Conservation (phyloP, 2,329 filamentous ascomycete genomes). For the Albifimbria verrucaria region DNA sequence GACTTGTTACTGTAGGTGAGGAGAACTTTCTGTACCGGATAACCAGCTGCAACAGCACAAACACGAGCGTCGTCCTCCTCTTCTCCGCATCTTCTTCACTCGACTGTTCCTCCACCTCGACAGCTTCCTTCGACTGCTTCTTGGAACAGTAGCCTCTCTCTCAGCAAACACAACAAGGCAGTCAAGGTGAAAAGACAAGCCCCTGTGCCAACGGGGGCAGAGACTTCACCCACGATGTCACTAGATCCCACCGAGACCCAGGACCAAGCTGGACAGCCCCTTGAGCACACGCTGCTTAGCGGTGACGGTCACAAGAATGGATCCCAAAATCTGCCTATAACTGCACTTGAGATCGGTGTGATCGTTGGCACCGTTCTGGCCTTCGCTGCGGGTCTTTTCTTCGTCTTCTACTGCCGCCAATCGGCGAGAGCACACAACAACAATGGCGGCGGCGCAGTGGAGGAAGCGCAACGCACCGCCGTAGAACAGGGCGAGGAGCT, state of each 20-base stretch:
- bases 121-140: neutral
- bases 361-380: constrained; percentile 19
- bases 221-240: neutral
- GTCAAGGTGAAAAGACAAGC: neutral
- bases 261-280: neutral
- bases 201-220: too few species aligned
- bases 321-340: constrained; percentile 11
- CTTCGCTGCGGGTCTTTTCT: constrained; percentile 16
- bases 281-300: neutral
- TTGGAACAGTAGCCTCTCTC: neutral
- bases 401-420: constrained; percentile 19
- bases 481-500: neutral
- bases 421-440: constrained; percentile 10
- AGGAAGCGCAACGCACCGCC: neutral
- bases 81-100: neutral
- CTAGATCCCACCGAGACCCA: neutral
- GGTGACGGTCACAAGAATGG: constrained; percentile 1
- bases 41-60: neutral
- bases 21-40: neutral
- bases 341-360: constrained; percentile 22
- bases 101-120: neutral
- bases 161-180: neutral
- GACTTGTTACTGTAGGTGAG: neutral
- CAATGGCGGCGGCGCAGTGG: neutral
- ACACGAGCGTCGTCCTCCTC: neutral